Evolutionary conservation across 2,329 filamentous ascomycete species (phyloP), one percentile per base, ranked within the genome.

Genomic region (Fusarium verrucosum): DNA sequence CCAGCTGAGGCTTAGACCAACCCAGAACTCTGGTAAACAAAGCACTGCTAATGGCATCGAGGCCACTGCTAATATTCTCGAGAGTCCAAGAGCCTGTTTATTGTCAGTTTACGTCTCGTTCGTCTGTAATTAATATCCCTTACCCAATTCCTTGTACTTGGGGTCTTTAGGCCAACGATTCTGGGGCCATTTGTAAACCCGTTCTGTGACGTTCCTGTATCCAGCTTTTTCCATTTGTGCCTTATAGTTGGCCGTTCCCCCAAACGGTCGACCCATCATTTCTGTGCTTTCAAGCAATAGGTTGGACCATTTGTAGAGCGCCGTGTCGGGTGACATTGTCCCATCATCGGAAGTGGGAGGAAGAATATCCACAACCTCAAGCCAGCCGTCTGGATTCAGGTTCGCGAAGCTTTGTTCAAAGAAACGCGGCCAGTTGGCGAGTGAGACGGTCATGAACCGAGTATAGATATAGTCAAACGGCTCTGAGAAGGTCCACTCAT

Each of bases 141-240:
- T 33, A 69, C 83, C 83, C 8, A 84, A 65, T 44, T 84, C 79
- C 65, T 85, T 86, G 37, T 81, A 74, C 28, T 79, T 79, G 16
- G 73, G 74, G 25, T 83, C 79, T 46, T 78, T 81, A 0, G 82
- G 79, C 83, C 83, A 86, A 4, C 76, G 72, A 64, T 80, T 82
- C 32, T 77, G 74, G 0, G 83, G 82, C 71, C 82, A 79, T 67
- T 80, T 81, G 66, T 75, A 81, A 11, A 79, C 68, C 7, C 75
- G 71, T 62, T 84, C 78, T 0, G 71, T 69, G 0, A 87, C 78
- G 55, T 85, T 75, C 36, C 74, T 72, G 60, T 86, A 87, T 0
- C 85, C 85, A 1, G 80, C 81, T 9, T 80, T 79, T 10, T 73
- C 70, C 50, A 86, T 74, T 42, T 77, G 76, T 16, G 49, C 17